Conservation (phyloP, 805 yeast genomes). For the Maudiozyma pseudohumilis region DNA sequence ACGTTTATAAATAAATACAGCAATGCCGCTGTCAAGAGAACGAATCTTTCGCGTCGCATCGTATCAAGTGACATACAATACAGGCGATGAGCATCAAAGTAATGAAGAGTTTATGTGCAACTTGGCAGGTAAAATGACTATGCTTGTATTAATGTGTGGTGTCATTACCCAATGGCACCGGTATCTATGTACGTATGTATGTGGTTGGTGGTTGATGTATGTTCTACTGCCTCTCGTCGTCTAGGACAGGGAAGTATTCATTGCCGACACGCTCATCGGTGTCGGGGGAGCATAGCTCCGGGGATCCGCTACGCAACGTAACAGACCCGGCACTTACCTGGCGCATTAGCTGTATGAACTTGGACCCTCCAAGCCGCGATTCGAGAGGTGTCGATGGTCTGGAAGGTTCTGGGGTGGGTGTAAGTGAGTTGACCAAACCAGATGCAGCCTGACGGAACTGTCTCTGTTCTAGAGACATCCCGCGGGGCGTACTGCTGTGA, state of each 20-base stretch:
- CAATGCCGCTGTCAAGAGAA: too few relatives aligned
- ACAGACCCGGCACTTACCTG: slow-evolving; percentile 25
- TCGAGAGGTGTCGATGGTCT: slow-evolving; percentile 8
- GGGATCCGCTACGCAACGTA: slow-evolving; percentile 11
- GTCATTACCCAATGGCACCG: too few relatives aligned
- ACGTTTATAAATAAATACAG: too few relatives aligned
- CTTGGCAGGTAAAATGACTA: too few relatives aligned
- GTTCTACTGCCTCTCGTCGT: too few relatives aligned
- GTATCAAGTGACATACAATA: too few relatives aligned
- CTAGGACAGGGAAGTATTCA: slow-evolving; percentile 19
- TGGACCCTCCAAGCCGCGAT: slow-evolving; percentile 20
- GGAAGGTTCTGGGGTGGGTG: slow-evolving; percentile 7
- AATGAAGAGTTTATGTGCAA: too few relatives aligned
- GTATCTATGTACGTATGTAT: too few relatives aligned
- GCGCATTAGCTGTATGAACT: slow-evolving; percentile 25
- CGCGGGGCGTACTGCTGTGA: neutral
- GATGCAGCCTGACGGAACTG: slow-evolving; percentile 22
- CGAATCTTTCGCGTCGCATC: too few relatives aligned
- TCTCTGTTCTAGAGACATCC: slow-evolving; percentile 14
- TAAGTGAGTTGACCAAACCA: slow-evolving; percentile 12
- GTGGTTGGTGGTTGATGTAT: too few relatives aligned
- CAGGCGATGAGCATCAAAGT: too few relatives aligned
- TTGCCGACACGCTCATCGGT: slow-evolving; percentile 23
- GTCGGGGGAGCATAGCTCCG: slow-evolving; percentile 17
- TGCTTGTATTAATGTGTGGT: too few relatives aligned